Base-by-base conservation (phyloP, 2,329 filamentous ascomycete species). In the Beauveria sp. region DNA sequence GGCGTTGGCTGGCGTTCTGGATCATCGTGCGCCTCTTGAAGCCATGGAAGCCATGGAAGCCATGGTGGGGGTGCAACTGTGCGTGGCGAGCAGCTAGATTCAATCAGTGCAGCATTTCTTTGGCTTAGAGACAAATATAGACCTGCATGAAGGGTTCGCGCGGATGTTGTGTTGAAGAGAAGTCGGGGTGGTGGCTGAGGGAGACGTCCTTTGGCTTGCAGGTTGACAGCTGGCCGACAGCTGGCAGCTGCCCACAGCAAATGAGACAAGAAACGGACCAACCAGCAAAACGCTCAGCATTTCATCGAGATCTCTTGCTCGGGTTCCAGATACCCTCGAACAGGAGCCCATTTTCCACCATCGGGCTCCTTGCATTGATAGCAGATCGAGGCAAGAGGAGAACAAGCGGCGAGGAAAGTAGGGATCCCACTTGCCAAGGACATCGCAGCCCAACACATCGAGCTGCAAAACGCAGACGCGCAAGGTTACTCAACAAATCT, bases 191-290 rank as follows among this genome's bases (percentile, higher is more conserved):
- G n/a, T 34, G 47, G 37, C 34, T n/a, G 37, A 34, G 48, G n/a
- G 6, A 34, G 18, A n/a, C 9, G 44, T 55, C 37, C 28, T 59
- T 24, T 53, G 24, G n/a, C 44, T 41, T 41, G 56, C 47, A 46
- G 37, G 24, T 59, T 20, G 47, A 53, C 56, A 18, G 56, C 24
- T 52, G 24, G 56, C 37, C 24, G 47, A 59, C 56, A 50, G 55
- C 55, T 51, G 46, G 46, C 55, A 59, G 47, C 48, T 22, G 48
- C 46, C 55, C 24, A 51, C 46, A 20, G 22, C 16, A 57, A 30
- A 43, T 51, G 18, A n/a, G 46, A 58, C 46, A 14, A 24, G 5
- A n/a, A 20, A 22, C 37, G 20, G n/a, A 46, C 22, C n/a, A 26
- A 43, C 30, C 20, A 30, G 46, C 22, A 58, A 58, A 37, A 41